Percentiles rank a stretch among this genome's conserved stretches.
Conservation (phyloP, 2,329 filamentous ascomycete species). For the Xylaria sp. region DNA sequence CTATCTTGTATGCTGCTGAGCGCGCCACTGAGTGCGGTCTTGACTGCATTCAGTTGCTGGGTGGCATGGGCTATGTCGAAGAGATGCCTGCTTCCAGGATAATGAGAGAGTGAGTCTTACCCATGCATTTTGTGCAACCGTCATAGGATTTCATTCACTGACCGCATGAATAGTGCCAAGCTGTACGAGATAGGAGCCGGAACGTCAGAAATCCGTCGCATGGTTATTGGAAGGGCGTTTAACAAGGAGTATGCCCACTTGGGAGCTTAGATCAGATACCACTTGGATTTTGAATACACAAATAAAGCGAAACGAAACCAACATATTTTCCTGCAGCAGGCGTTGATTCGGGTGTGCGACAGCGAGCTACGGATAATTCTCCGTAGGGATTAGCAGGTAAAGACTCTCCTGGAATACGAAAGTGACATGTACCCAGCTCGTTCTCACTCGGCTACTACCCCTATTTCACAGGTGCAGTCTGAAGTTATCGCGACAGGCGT, state of each 20-base stretch:
- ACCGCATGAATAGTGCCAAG: conserved; percentile 46
- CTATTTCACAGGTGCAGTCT: no score
- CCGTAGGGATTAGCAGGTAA: no score
- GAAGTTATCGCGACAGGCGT: no score
- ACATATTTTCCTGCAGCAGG: background rate
- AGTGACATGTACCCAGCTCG: no score
- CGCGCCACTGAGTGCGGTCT: conserved; percentile 79
- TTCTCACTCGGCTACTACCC: no score
- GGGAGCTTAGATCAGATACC: conserved; percentile 18
- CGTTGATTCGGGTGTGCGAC: no score
- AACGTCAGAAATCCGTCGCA: conserved; percentile 86
- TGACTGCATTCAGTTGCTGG: conserved; percentile 86
- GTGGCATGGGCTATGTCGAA: conserved; percentile 93
- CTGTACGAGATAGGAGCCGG: conserved; percentile 97
- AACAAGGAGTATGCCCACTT: conserved; percentile 69
- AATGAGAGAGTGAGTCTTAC: conserved; percentile 55
- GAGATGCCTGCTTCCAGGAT: conserved; percentile 88
- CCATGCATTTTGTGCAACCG: no score
- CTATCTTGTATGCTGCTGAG: conserved; percentile 90
- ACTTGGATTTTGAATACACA: no score
- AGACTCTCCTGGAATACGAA: no score
- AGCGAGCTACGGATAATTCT: no score
- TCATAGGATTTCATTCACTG: no score
- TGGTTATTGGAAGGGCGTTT: conserved; percentile 90
- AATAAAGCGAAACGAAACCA: background rate